Evolutionary conservation across 805 yeast genomes (phyloP), one percentile per base, ranked within the genome.

Genomic region (Alloascoidea hylecoeti): DNA sequence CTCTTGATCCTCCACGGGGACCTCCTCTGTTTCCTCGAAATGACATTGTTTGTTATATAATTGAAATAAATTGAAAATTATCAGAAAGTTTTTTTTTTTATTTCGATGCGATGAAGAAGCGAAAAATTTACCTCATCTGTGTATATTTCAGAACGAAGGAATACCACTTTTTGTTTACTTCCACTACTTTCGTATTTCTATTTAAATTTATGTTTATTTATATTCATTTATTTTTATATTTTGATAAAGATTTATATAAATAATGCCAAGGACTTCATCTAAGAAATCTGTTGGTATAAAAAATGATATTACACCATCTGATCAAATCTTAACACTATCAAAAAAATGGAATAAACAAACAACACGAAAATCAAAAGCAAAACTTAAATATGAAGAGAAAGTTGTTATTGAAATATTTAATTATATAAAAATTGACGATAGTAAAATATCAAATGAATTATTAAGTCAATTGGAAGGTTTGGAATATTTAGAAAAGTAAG

Each of bases 1-100:
- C 70, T 51, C 75, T 54, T 54, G 64, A 69, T 38, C 78, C 78
- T 39, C 80, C 79, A 60, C 78, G 60, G 44, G 66, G 62, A 47
- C 75, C n/a, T n/a, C n/a, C n/a, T n/a, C n/a, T n/a, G n/a, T n/a
- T n/a, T n/a, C n/a, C 78, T 70, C 84, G 74, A 57, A 72, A 74
- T 84, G 76, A 78, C 36, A 14, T 42, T 12, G 40, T 37, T 44
- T 19, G 35, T 40, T 42, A 38, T 18, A 37, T 33, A 34, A 18
- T 37, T 16, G 23, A 17, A 33, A 19, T 18, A 35, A 35, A 6
- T 33, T n/a, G 33, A 23, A 23, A 18, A 37, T n/a, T 4, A 37
- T 13, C 36, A 5, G 18, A 13, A 34, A 34, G 27, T 36, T 13
- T 39, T 16, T 17, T 15, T 30, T 28, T 38, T 39, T 35, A 37